Percentiles rank a stretch among this genome's conserved stretches.
Conservation (phyloP, 768 basidiomycete species). For the Russula vinacea region DNA sequence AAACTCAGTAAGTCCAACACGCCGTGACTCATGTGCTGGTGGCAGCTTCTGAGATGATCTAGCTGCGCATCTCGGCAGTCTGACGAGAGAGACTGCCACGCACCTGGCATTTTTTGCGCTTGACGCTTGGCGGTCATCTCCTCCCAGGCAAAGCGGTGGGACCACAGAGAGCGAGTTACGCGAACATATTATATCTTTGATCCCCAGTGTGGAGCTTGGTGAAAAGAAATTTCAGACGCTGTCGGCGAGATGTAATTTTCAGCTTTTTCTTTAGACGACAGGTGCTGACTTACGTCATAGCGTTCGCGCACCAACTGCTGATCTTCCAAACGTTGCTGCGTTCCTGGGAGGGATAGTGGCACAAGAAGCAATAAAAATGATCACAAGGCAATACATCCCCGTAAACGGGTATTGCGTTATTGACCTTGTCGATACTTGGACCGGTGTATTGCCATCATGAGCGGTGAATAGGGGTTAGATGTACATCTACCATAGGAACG, state of each 20-base stretch:
- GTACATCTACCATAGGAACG: neutral
- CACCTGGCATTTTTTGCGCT: conserved; percentile 76
- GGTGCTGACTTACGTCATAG: conserved; percentile 43
- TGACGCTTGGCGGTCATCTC: conserved; percentile 34
- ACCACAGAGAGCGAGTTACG: conserved; percentile 54
- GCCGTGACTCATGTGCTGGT: neutral
- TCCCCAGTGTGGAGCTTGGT: conserved; percentile 49
- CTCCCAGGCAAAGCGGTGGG: conserved; percentile 18
- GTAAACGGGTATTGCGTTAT: conserved; percentile 80
- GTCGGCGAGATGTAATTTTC: conserved; percentile 69
- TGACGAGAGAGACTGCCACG: conserved; percentile 57
- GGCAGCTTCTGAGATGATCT: conserved; percentile 13
- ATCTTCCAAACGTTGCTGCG: conserved; percentile 91
- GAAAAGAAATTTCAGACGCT: conserved; percentile 52
- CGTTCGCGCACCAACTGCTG: conserved; percentile 73
- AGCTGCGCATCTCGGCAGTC: conserved; percentile 44
- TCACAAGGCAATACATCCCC: conserved; percentile 93
- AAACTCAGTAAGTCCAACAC: conserved; percentile 45
- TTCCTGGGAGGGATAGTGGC: conserved; percentile 92
- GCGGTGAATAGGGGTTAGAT: neutral
- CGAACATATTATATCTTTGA: conserved; percentile 47
- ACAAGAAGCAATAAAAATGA: conserved; percentile 96
- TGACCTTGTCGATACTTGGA: conserved; percentile 81
- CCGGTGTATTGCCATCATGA: conserved; percentile 46
- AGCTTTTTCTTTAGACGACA: conserved; percentile 10